Conservation (phyloP, 2,329 filamentous ascomycete genomes). For the Penicillium sp. region DNA sequence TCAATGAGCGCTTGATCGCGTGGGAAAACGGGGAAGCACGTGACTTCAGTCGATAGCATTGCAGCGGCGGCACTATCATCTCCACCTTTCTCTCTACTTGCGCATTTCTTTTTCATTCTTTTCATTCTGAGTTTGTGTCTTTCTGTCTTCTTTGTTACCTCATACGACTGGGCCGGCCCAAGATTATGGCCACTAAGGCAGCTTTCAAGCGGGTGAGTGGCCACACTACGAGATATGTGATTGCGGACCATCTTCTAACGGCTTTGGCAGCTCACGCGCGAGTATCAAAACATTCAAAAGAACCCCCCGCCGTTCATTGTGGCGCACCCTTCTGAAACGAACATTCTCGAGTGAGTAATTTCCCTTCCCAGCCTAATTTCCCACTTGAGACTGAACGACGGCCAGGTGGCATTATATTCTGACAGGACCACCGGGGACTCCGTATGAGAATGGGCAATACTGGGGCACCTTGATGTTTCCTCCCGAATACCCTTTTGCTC, state of each 20-base stretch:
- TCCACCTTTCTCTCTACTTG: not conserved
- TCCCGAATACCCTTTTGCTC: slow-evolving; percentile 93
- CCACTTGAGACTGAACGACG: slow-evolving; percentile 12
- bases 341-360: slow-evolving; percentile 77
- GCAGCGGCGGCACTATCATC: not conserved
- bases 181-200: slow-evolving; percentile 66
- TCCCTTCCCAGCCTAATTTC: not conserved
- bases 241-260: slow-evolving; percentile 5
- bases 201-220: slow-evolving; percentile 66
- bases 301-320: slow-evolving; percentile 86
- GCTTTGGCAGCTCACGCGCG: slow-evolving; percentile 54
- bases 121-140: not conserved
- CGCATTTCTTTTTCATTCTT: not conserved
- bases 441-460: slow-evolving; percentile 93
- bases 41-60: slow-evolving; percentile 6
- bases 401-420: slow-evolving; percentile 89
- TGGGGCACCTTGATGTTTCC: slow-evolving; percentile 97
- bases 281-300: slow-evolving; percentile 64
- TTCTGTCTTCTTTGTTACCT: not conserved
- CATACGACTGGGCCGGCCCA: not conserved
- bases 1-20: slow-evolving; percentile 16
- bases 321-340: slow-evolving; percentile 84
- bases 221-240: not conserved
- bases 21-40: slow-evolving; percentile 21
- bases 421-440: slow-evolving; percentile 88